Conservation (phyloP, 352 stramenopile genomes). For the Globisporangium abappressorium region DNA sequence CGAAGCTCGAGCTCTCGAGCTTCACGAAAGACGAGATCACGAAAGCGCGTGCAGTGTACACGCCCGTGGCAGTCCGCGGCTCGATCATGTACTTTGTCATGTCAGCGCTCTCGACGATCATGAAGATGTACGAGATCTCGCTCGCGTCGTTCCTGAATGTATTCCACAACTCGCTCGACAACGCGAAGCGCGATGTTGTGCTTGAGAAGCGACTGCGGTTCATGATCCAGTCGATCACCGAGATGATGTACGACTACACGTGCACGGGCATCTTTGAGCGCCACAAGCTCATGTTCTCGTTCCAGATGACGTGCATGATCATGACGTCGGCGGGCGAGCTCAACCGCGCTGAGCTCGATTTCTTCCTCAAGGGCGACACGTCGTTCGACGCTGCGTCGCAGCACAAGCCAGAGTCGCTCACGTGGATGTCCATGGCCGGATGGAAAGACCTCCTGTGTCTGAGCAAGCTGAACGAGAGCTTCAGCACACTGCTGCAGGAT, state of each 20-base stretch:
- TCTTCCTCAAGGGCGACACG: slow-evolving; percentile 96
- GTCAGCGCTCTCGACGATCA: slow-evolving; percentile 89
- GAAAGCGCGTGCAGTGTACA: slow-evolving; percentile 88
- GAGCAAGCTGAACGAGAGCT: slow-evolving; percentile 64
- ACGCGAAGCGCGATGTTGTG: slow-evolving; percentile 89
- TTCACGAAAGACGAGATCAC: slow-evolving; percentile 95
- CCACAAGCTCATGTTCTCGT: slow-evolving; percentile 97
- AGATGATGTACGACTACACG: slow-evolving; percentile 96
- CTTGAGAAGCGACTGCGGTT: slow-evolving; percentile 86
- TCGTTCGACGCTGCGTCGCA: slow-evolving; percentile 80
- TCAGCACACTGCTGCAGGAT: slow-evolving; percentile 48
- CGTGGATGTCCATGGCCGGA: slow-evolving; percentile 84
- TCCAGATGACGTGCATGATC: slow-evolving; percentile 97
- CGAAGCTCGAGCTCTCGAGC: slow-evolving; percentile 89
- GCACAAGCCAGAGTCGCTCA: slow-evolving; percentile 61
- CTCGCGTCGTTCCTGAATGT: slow-evolving; percentile 91
- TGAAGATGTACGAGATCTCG: slow-evolving; percentile 96
- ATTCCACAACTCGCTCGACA: slow-evolving; percentile 89
- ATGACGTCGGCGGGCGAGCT: slow-evolving; percentile 82
- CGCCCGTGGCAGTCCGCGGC: slow-evolving; percentile 88
- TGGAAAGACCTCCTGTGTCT: slow-evolving; percentile 94
- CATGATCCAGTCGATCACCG: slow-evolving; percentile 90
- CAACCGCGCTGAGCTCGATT: slow-evolving; percentile 89
- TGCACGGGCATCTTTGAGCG: slow-evolving; percentile 96
- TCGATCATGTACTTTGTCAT: slow-evolving; percentile 96